Percentiles rank a stretch among this genome's conserved stretches.
Conservation (phyloP, 2,329 filamentous ascomycete genomes). For the Eurotiales sp. region DNA sequence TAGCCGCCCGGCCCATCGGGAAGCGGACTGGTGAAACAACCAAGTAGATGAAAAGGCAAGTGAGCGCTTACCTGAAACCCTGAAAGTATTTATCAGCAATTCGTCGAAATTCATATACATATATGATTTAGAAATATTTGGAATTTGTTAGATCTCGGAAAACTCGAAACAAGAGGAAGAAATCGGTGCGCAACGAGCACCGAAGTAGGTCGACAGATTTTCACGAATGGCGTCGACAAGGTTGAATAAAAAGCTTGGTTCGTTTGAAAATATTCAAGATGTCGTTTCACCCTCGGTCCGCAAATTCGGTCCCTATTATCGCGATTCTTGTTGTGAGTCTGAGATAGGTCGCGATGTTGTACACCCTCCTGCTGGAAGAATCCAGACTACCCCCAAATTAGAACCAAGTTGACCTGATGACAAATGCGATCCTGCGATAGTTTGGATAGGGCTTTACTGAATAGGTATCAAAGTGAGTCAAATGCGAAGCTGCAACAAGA, state of each 20-base stretch:
- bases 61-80: slow-evolving; percentile 24
- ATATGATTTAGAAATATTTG: not conserved
- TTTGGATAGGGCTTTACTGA: slow-evolving; percentile 3
- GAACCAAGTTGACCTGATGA: not conserved
- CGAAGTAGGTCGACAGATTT: not conserved
- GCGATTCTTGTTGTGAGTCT: not conserved
- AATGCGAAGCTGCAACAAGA: not conserved
- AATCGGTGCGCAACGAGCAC: not conserved
- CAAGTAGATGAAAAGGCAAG: slow-evolving; percentile 15
- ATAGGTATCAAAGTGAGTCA: slow-evolving; percentile 1
- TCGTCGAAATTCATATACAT: slow-evolving; percentile 8
- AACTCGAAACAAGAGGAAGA: not conserved
- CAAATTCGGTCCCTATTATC: not conserved
- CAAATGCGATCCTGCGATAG: not conserved
- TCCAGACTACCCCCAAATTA: not conserved
- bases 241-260: not conserved
- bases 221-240: not conserved
- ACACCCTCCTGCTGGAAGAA: not conserved
- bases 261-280: not conserved
- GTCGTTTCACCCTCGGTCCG: not conserved
- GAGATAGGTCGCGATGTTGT: not conserved
- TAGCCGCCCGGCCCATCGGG: slow-evolving; percentile 10
- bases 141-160: not conserved
- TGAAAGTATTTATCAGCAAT: slow-evolving; percentile 2
- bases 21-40: slow-evolving; percentile 16